Evolutionary conservation across 495 filamentous ascomycete species (phyloP).

Genomic region (Aspergillus bertholletiae): DNA sequence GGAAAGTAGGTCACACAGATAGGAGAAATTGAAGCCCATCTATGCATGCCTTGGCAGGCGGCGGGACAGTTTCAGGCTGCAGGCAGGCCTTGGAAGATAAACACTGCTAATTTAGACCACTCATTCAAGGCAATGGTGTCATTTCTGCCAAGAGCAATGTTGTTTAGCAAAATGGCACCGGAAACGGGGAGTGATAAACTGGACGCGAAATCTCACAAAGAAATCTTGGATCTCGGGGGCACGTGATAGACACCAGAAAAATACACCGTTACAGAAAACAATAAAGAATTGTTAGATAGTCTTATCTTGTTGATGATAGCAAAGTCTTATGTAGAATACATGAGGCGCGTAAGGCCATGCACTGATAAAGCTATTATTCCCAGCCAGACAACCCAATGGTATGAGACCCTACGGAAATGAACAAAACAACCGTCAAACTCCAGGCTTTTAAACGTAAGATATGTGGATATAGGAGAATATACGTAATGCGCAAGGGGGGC

Average conservation of each 20-base stretch:
- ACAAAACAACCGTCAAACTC: constrained; percentile 32
- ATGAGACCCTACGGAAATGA: constrained; percentile 9
- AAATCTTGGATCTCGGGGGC: constrained; percentile 31
- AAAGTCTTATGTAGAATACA: constrained; percentile 20
- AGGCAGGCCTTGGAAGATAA: background rate
- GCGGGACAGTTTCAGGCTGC: background rate
- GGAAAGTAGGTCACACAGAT: constrained; percentile 59
- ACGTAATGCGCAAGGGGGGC: background rate
- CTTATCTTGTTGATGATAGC: constrained; percentile 1
- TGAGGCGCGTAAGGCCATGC: constrained; percentile 8
- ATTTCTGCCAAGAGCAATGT: background rate
- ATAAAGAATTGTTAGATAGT: background rate
- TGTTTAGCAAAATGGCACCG: background rate
- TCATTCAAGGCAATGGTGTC: background rate
- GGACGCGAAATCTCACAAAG: background rate
- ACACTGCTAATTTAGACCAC: background rate
- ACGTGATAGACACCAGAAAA: constrained; percentile 29
- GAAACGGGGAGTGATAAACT: background rate
- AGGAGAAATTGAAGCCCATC: constrained; percentile 64
- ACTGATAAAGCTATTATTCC: constrained; percentile 9
- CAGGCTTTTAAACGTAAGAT: constrained; percentile 23
- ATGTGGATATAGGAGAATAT: constrained; percentile 12
- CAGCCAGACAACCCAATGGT: constrained; percentile 16
- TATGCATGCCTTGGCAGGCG: constrained; percentile 18
- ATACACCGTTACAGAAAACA: no score